Base-by-base conservation (phyloP, 345 rosid genomes). In the Melaleuca alternifolia region DNA sequence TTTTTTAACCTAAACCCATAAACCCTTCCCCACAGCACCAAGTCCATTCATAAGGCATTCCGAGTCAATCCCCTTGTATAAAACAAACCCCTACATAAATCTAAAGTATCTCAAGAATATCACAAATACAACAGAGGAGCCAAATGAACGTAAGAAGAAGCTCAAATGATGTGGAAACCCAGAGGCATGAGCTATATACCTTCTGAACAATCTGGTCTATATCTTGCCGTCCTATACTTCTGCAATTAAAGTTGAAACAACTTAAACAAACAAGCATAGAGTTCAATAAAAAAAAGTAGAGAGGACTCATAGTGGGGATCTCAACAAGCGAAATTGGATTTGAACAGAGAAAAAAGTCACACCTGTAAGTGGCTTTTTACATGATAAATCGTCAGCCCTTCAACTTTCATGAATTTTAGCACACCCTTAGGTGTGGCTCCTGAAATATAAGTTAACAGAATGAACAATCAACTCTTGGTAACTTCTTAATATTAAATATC, bases 361-460 rank as follows among this genome's bases (percentile, higher is more conserved):
- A 95, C 99, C 98, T 97, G 98, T 90, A 96, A 90, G 91, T 97
- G 98, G 88, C 98, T 97, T 92, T 97, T 97, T 62, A 96, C 98
- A 91, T 96, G 98, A 91, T 95, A 97, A 71, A 97, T 97, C 28
- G 97, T 96, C 93, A 97, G 91, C 87, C 98, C 91, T 85, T 94
- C 93, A 71, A 93, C 98, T 88, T 95, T 95, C 98, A 97, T 97
- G 84, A 87, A 93, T 92, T 95, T 97, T 92, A 97, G 89, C 86
- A 97, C 98, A 82, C 93, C 96, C 91, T 96, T 96, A n/a, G 99
- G 99, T 88, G 97, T 97, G 85, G 98, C 99, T 89, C 92, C 98
- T 97, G 91, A 41, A 84, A 84, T 75, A 88, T 41, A 62, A 51
- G 24, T 83, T 9, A 83, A 83, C 46, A 44, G 50, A 52, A 53